Conservation (phyloP, 192 early-diverging fungal genomes). For the Umbelopsis isabellina region DNA sequence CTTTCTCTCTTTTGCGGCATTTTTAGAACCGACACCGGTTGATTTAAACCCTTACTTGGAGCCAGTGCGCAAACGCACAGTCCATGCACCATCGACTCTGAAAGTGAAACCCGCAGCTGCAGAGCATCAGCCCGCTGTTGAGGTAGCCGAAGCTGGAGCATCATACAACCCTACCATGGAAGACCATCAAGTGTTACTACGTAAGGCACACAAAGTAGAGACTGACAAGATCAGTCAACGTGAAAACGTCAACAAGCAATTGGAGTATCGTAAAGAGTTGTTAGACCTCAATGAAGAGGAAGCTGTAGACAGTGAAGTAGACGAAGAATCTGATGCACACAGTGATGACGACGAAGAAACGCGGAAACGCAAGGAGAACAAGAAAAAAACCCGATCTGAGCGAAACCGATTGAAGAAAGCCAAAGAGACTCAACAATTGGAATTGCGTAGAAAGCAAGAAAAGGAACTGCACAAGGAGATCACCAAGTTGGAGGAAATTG, state of each 20-base stretch:
- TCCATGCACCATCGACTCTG: conserved; percentile 48
- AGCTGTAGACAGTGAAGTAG: conserved; percentile 34
- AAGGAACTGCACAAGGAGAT: conserved; percentile 55
- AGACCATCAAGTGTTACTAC: conserved; percentile 76
- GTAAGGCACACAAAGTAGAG: conserved; percentile 63
- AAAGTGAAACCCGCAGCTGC: conserved; percentile 47
- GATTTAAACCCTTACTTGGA: conserved; percentile 10
- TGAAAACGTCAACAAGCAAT: conserved; percentile 43
- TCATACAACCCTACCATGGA: conserved; percentile 88
- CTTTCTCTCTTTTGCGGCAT: conserved; percentile 28
- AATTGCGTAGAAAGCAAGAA: conserved; percentile 41
- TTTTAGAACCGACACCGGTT: conserved; percentile 9
- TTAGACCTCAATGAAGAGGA: conserved; percentile 34
- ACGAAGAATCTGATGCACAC: conserved; percentile 34
- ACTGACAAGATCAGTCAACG: conserved; percentile 41
- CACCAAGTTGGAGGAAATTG: conserved; percentile 45
- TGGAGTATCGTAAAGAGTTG: conserved; percentile 47
- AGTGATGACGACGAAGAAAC: conserved; percentile 29
- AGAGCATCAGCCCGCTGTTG: conserved; percentile 64
- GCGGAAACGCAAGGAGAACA: conserved; percentile 30
- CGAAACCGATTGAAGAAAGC: conserved; percentile 59
- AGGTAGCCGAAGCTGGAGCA: conserved; percentile 79
- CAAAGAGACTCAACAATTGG: conserved; percentile 37
- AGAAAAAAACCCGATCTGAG: conserved; percentile 60
- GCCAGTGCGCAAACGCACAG: conserved; percentile 35